Percentiles rank a stretch among this genome's conserved stretches.
phyloP scores from a whole-genome alignment of 1,284 basidiomycete genomes.

The Leccinum cinnamomeum region DNA sequence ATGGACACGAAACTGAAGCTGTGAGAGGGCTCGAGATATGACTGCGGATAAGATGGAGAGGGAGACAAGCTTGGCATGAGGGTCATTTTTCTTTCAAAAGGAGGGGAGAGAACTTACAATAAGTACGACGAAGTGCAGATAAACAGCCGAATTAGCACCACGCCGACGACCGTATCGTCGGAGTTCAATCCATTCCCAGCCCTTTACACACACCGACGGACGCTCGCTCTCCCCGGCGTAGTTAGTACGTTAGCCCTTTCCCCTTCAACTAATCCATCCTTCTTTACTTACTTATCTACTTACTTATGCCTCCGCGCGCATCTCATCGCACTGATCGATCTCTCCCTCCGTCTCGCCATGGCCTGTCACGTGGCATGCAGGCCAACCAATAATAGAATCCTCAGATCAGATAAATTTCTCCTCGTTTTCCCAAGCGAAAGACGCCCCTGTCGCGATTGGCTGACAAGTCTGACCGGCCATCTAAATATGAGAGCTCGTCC shows the following conservation, averaged over 20 bases:
- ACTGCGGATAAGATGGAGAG: constrained; percentile 26
- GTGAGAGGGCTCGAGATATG: constrained; percentile 13
- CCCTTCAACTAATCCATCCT: no score
- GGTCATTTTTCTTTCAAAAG: constrained; percentile 1
- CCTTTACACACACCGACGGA: neutral
- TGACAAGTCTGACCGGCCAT: neutral
- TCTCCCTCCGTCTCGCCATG: neutral
- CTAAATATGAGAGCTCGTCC: neutral
- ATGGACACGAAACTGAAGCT: constrained; percentile 33
- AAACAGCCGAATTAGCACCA: neutral
- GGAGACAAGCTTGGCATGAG: constrained; percentile 21
- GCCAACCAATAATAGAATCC: neutral
- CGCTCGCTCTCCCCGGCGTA: neutral
- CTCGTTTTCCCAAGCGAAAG: neutral
- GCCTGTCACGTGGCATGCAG: no score
- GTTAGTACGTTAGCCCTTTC: neutral
- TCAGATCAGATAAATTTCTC: neutral
- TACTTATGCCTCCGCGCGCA: neutral
- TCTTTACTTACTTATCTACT: no score
- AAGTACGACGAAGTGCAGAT: neutral
- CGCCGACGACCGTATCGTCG: neutral
- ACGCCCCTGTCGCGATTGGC: neutral
- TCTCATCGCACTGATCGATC: neutral
- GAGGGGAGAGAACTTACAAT: constrained; percentile 15
- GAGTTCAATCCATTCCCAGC: neutral